phyloP scores from a whole-genome alignment of 2,329 filamentous ascomycete species.

The Pseudopithomyces chartarum region DNA sequence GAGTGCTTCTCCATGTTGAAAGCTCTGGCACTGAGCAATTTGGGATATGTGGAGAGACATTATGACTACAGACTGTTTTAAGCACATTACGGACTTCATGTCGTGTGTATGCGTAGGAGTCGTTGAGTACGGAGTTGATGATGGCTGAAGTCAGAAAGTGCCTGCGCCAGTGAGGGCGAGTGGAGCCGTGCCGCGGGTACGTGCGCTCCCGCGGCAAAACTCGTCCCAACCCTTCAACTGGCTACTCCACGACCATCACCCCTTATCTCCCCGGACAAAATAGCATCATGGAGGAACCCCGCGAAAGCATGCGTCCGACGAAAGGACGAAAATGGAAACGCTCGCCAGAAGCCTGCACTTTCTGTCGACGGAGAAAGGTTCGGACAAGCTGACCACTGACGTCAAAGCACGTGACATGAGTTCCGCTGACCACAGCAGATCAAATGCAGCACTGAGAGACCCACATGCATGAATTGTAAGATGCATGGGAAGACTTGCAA shows the following conservation, averaged over 20 bases:
- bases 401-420: background rate
- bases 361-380: slow-evolving; percentile 48
- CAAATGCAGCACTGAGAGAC: slow-evolving; percentile 55
- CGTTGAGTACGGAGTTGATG: background rate
- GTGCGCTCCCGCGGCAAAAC: background rate
- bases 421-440: slow-evolving; percentile 41
- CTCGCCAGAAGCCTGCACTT: slow-evolving; percentile 42
- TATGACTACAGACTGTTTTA: background rate
- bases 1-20: slow-evolving; percentile 3
- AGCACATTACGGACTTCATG: background rate
- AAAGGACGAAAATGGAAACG: slow-evolving; percentile 26
- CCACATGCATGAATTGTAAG: slow-evolving; percentile 54
- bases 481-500: slow-evolving; percentile 52
- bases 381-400: background rate
- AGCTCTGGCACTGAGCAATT: background rate
- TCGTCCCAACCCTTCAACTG: background rate
- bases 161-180: background rate
- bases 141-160: slow-evolving; percentile 1
- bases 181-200: background rate
- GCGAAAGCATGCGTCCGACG: slow-evolving; percentile 8
- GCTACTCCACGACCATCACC: background rate
- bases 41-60: background rate
- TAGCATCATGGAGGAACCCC: slow-evolving; percentile 3
- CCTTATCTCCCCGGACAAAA: background rate
- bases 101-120: background rate